A percentile compares a stretch with the other conserved stretches of the same genome.
These are phyloP conservation scores for Peterozyma toletana DNA, from an alignment of 805 yeast genomes.

Conservation along the genomic window DNA sequence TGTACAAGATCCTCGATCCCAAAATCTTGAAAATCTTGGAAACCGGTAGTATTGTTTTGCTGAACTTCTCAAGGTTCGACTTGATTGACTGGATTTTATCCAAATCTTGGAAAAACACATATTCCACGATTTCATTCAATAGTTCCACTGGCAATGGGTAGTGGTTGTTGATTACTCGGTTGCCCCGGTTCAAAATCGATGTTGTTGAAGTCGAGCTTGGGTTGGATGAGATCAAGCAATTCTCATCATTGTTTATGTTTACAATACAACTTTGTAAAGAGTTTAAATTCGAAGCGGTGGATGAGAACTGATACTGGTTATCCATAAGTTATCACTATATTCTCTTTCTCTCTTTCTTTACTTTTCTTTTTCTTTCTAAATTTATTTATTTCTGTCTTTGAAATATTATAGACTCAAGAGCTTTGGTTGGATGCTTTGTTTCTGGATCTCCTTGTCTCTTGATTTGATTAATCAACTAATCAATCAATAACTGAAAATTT, in stretches of 20 bases:
- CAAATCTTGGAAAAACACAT: slow-evolving; percentile 21
- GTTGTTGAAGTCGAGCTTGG: background rate
- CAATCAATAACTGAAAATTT: too few species aligned
- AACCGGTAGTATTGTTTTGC: slow-evolving; percentile 28
- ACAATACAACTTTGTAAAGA: background rate
- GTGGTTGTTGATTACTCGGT: background rate
- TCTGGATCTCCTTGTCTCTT: too few species aligned
- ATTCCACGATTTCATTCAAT: slow-evolving; percentile 22
- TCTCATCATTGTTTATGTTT: background rate
- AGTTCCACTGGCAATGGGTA: slow-evolving; percentile 21
- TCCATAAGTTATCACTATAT: too few species aligned
- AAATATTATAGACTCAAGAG: too few species aligned
- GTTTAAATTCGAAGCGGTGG: background rate
- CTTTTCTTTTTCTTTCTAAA: too few species aligned
- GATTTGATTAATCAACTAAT: too few species aligned
- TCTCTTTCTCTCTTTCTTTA: too few species aligned
- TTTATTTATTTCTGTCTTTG: too few species aligned
- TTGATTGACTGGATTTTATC: slow-evolving; percentile 19
- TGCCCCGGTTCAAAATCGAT: background rate
- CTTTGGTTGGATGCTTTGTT: too few species aligned
- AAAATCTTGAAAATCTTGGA: slow-evolving; percentile 52
- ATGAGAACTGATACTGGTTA: too few species aligned
- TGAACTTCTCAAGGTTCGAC: slow-evolving; percentile 20
- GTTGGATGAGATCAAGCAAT: background rate
- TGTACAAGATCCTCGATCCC: slow-evolving; percentile 51